Evolutionary conservation across 108 stramenopile species (phyloP), one percentile per base, ranked within the genome.

Genomic region (Discostella pseudostelligera): DNA sequence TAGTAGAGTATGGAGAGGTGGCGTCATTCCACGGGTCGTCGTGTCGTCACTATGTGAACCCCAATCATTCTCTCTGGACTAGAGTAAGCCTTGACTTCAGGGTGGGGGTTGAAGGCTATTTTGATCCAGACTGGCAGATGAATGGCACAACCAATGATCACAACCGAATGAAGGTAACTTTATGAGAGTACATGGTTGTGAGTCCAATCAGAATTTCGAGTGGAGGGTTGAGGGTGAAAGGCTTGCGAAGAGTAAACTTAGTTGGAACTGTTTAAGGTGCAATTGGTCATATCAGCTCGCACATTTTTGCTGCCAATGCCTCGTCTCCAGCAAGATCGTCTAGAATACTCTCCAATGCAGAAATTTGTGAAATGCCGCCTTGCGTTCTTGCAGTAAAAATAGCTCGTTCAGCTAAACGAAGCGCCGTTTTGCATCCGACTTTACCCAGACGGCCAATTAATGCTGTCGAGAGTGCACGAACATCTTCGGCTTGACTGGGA

Each of bases 71-170:
- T 4, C 25, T 43, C 0, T 61, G 72, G 68, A 96, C 92, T 5
- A 80, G 94, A 45, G 90, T 88, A 4, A 84, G 82, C 40, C 54
- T 93, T 48, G 94, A 93, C 54, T 95, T 95, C 78, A 88, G 94
- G 13, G 83, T 95, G 37, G 94, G 94, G 21, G 80, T 95, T 13
- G 78, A 87, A 58, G 91, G 91, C 13, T 90, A 67, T 56, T 95
- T 90, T 77, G 94, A 95, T 83, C 84, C 89, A 12, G 35, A 58
- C 12, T 95, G 91, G 91, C 77, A 88, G 67, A 93, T 95, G 90
- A 63, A 73, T 49, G 94, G 94, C 8, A 93, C 94, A 9, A 90
- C 82, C 2, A 81, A 82, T 47, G 91, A 95, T 70, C 94, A 95
- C 55, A 63, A 73, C 35, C 76, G 91, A 17, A 69, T 65, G 42